Evolutionary conservation across 768 basidiomycete genomes (phyloP), one percentile per base, ranked within the genome.

Genomic region (Tephrocybe sp.): DNA sequence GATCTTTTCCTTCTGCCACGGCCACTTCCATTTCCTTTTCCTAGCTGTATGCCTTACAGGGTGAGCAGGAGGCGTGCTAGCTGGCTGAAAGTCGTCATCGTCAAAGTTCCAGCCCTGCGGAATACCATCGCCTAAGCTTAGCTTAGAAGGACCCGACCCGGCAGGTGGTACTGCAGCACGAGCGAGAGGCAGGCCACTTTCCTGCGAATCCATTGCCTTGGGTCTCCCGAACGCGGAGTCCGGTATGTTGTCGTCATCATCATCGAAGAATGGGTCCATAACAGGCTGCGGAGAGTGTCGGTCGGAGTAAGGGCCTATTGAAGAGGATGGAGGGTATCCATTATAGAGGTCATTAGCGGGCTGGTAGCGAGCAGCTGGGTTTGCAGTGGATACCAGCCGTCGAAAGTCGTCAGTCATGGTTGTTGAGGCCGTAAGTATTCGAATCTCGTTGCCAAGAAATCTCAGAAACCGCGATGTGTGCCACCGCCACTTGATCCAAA

Each of bases 231-330:
- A 86, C n/a, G 80, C 80, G 16, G 83, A 83, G 66, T 86, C 84
- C 13, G 82, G 80, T 24, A 72, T 58, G 51, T 84, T 81, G 46
- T 90, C 88, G 55, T 88, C 85, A 47, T 86, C 88, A 63, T 91
- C 90, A 65, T 89, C 86, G 66, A 92, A 92, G 65, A 92, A 92
- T n/a, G 88, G 89, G 67, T 92, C 90, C 68, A 92, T 56, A 23
- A 42, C 73, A 51, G 76, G 65, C 62, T 78, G 75, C 50, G 76
- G 74, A 53, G 72, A 68, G 36, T 63, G 64, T 36, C 64, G 59
- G 64, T 75, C 67, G 53, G 65, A 64, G 63, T 74, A 75, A 47
- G 69, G 68, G 42, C 61, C 61, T 47, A 64, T 63, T 43, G 70
- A 67, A 48, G 69, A 62, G 38, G 79, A 72, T 23, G 85, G 84